These are phyloP conservation scores for Blechomonas ayalai DNA, from an alignment of 208 protist species.

Conservation along the genomic window DNA sequence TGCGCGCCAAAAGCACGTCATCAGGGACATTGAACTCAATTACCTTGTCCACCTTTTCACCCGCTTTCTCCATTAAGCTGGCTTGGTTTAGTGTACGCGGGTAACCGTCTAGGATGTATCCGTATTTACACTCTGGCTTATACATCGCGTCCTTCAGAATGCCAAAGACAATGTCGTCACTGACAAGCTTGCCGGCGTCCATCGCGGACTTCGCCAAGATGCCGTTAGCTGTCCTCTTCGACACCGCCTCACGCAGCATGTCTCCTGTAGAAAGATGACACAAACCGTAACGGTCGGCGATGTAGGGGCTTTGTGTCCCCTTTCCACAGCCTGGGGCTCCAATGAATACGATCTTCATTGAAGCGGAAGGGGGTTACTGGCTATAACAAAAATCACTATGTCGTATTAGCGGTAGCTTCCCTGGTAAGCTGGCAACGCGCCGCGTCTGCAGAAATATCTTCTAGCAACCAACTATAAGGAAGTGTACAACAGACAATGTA, in stretches of 20 bases:
- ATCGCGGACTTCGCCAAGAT: slow-evolving; percentile 62
- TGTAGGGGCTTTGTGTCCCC: slow-evolving; percentile 88
- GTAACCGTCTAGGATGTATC: slow-evolving; percentile 94
- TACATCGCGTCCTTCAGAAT: slow-evolving; percentile 87
- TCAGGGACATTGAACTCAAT: slow-evolving; percentile 90
- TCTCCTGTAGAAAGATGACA: slow-evolving; percentile 94
- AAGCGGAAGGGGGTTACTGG: no score
- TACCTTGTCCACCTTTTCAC: slow-evolving; percentile 75
- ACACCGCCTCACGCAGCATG: slow-evolving; percentile 84
- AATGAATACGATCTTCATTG: slow-evolving; percentile 89
- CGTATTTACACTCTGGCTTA: slow-evolving; percentile 75
- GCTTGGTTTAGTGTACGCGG: slow-evolving; percentile 92
- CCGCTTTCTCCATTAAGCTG: slow-evolving; percentile 78
- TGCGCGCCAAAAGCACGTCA: slow-evolving; percentile 87
- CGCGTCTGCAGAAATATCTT: no score
- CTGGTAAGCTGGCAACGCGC: no score
- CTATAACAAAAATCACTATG: no score
- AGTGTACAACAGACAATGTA: no score
- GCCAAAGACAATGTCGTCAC: slow-evolving; percentile 89
- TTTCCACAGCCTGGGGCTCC: slow-evolving; percentile 91
- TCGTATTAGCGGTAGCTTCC: no score
- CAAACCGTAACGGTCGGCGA: slow-evolving; percentile 88
- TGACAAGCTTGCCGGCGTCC: slow-evolving; percentile 78
- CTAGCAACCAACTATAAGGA: no score
- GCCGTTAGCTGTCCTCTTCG: slow-evolving; percentile 59